phyloP scores from a whole-genome alignment of 1,284 basidiomycete genomes.

The Boletus sp. region DNA sequence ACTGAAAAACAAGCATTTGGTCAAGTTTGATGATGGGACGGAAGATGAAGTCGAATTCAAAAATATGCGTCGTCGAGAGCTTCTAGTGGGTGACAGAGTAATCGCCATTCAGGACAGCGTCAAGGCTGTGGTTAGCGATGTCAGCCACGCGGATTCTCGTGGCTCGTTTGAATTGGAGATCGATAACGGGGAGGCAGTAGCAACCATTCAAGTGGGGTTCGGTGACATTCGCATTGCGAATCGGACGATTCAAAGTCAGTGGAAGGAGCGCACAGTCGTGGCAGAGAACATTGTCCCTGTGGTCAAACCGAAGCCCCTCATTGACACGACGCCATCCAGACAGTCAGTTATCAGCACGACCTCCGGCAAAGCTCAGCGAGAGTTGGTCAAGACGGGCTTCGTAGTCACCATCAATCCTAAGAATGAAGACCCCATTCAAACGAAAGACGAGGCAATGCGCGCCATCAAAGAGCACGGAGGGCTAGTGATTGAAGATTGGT shows the following conservation, averaged over 20 bases:
- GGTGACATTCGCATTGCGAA: constrained; percentile 46
- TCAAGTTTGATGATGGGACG: constrained; percentile 64
- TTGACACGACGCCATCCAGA: constrained; percentile 46
- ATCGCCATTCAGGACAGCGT: constrained; percentile 35
- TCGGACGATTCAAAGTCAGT: constrained; percentile 47
- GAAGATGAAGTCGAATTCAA: constrained; percentile 46
- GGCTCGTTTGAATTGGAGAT: constrained; percentile 40
- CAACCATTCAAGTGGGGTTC: constrained; percentile 29
- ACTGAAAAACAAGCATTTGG: constrained; percentile 36
- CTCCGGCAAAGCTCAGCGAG: constrained; percentile 35
- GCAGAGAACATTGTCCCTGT: constrained; percentile 42
- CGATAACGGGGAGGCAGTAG: constrained; percentile 39
- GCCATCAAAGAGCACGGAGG: constrained; percentile 59
- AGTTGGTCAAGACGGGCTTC: constrained; percentile 48
- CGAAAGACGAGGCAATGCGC: constrained; percentile 41
- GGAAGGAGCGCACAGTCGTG: constrained; percentile 50
- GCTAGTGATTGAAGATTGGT: constrained; percentile 62
- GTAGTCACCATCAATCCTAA: constrained; percentile 47
- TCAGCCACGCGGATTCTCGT: constrained; percentile 34
- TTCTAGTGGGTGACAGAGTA: constrained; percentile 57
- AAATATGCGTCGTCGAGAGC: constrained; percentile 52
- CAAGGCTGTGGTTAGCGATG: constrained; percentile 38
- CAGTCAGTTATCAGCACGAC: constrained; percentile 31
- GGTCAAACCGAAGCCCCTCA: constrained; percentile 31
- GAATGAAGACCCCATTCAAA: constrained; percentile 26